These are phyloP conservation scores for Picochlorum sp. DNA, from an alignment of 139 green algal species.

Conservation along the genomic window DNA sequence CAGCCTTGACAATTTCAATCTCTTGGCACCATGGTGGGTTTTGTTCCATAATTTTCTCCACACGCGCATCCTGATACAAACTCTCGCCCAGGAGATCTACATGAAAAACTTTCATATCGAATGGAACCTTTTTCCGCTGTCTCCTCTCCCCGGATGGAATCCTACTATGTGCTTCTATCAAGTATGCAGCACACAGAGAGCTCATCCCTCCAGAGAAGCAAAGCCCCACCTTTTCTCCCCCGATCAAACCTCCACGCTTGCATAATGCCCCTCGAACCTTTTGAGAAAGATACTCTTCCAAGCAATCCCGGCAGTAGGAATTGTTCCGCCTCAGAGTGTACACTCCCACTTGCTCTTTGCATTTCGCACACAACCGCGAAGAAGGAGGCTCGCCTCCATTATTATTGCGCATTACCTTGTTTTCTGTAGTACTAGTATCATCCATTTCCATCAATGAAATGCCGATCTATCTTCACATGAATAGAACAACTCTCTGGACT, in stretches of 20 bases:
- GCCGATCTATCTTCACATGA: too few species aligned
- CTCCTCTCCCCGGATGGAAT: neutral
- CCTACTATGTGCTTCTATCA: conserved; percentile 10
- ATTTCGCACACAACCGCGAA: too few species aligned
- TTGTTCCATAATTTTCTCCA: neutral
- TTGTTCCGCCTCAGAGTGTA: neutral
- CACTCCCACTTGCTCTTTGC: too few species aligned
- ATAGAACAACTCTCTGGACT: too few species aligned
- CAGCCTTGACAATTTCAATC: neutral
- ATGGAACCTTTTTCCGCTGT: neutral
- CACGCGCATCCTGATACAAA: conserved; percentile 27
- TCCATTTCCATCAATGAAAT: too few species aligned
- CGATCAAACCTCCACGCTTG: neutral
- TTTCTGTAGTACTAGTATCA: too few species aligned
- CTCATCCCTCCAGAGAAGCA: conserved; percentile 46
- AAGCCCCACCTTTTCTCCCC: conserved; percentile 38
- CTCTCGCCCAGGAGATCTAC: neutral
- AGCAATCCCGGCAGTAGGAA: too few species aligned
- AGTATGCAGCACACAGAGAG: conserved; percentile 36
- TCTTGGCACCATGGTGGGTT: too few species aligned
- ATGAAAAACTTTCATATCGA: neutral
- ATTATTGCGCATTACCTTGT: too few species aligned
- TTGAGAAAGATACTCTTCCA: conserved; percentile 29
- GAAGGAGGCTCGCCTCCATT: too few species aligned
- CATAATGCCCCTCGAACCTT: conserved; percentile 24